Base-by-base conservation (phyloP, 2,329 filamentous ascomycete species). In the Exophiala sideris region DNA sequence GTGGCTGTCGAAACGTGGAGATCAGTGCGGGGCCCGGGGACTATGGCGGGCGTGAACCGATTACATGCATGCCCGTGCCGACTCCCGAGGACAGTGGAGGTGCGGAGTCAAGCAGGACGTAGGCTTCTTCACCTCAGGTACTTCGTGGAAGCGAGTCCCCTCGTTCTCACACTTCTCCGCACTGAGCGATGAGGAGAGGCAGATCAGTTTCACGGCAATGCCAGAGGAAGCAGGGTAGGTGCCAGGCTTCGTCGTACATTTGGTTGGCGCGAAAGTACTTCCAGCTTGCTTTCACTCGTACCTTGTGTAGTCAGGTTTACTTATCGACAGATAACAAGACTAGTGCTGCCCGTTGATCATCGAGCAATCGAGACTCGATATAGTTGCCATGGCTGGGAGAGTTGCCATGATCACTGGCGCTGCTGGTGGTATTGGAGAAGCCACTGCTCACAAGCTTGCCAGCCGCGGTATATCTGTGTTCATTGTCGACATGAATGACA, bases 341-440 rank as follows among this genome's bases (percentile, higher is more conserved):
- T 40, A 11, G 6, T 18, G 7, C n/a, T 40, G 11, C 14, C 12
- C 38, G 38, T 16, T 14, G 20, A 18, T 14, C 39, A 41, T 41
- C 39, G 39, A 11, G 16, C 8, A 16, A 3, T 45, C 32, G 20
- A n/a, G 9, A 39, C 34, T 42, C 12, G 45, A 18, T 11, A 50
- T 53, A n/a, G 35, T 45, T 20, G 38, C 33, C 16, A 52, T 47
- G 40, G 45, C 55, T 33, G 47, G 32, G 24, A 51, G 55, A 34
- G 56, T 58, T 9, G 56, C 56, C 10, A 49, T 58, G 20, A 50
- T 61, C 32, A 57, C 56, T 6, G 58, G 58, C 8, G 58, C 52
- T 10, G 42, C 52, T 21, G 52, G 52, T 21, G 58, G 58, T 16
- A 61, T 61, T 33, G 58, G 58, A 11, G 39, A 42, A 48, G 58